Evolutionary conservation across 2,329 filamentous ascomycete genomes (phyloP).

Genomic region (Lasiodiplodia sp.): DNA sequence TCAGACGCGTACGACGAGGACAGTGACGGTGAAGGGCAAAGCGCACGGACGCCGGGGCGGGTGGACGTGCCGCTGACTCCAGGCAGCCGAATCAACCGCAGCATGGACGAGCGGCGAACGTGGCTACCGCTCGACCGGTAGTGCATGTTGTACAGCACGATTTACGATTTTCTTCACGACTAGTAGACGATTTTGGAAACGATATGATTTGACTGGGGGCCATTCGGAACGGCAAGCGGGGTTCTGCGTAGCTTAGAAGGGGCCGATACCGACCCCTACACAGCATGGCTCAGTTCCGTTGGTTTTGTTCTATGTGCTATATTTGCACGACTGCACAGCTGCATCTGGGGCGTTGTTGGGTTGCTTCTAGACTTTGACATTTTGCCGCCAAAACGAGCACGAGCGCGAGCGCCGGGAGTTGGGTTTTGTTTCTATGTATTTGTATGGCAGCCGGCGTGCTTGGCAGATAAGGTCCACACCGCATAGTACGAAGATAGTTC

Average conservation of each 20-base stretch:
- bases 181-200: conserved; percentile 12
- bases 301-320: conserved; percentile 20
- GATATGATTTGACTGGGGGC: conserved; percentile 19
- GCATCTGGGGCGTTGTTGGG: conserved; percentile 10
- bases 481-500: conserved; percentile 23
- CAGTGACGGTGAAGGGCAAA: conserved; percentile 60
- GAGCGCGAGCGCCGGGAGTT: conserved; percentile 13
- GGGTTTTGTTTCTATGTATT: neutral
- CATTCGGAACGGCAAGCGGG: neutral
- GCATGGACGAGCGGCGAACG: conserved; percentile 68
- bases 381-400: conserved; percentile 8
- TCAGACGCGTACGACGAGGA: conserved; percentile 72
- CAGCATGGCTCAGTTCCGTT: conserved; percentile 11
- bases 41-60: conserved; percentile 43
- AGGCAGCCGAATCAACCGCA: conserved; percentile 67
- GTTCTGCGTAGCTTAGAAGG: conserved; percentile 16
- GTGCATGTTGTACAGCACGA: conserved; percentile 6
- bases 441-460: conserved; percentile 3
- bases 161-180: conserved; percentile 15
- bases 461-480: conserved; percentile 10
- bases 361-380: conserved; percentile 8
- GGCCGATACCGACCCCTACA: conserved; percentile 4
- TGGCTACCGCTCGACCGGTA: conserved; percentile 56
- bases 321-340: conserved; percentile 20
- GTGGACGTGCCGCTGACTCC: conserved; percentile 69